Base-by-base conservation (phyloP, 306 rosid species). In the Arachis stenosperma region DNA sequence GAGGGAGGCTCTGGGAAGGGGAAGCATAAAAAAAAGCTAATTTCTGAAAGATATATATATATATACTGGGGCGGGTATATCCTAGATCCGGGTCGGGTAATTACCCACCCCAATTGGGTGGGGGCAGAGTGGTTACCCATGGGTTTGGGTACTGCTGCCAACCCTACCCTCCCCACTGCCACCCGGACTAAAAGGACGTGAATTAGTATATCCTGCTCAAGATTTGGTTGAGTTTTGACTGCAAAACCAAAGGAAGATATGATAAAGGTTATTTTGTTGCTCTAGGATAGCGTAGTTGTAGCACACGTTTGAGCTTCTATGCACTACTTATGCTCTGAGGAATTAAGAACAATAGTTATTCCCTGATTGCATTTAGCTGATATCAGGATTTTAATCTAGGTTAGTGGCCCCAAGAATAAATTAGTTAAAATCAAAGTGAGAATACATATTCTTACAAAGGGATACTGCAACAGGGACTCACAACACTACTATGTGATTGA, bases 201-300 rank as follows among this genome's bases (percentile, higher is more conserved):
- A 54, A 82, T 82, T 68, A 7, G 27, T 67, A 22, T 13, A 27
- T 72, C 37, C 46, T 50, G 40, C 59, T 64, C 39, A 47, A 56
- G 50, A 67, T 67, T 55, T 43, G 46, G 66, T 57, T 30, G 53
- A 27, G 9, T 65, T 50, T 53, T 61, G 11, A 55, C 11, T 6
- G 10, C 4, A 72, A 73, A 62, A 33, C 8, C 27, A 5, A 14
- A 61, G 54, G 54, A 46, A 59, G 22, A 70, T 76, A 58, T 65
- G 55, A 13, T 58, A 11, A 10, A 6, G 12, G 33, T 43, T 62
- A 6, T 47, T 79, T 76, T 42, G 69, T 42, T 73, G 30, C 64
- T 39, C 40, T 62, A 7, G 41, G 51, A 65, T 12, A 9, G 50
- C 48, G 1, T 2, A 44, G 9, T 15, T 12, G 62, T 22, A 27